A percentile compares a stretch with the other conserved stretches of the same genome.
phyloP scores from a whole-genome alignment of 2,329 filamentous ascomycete species.

The Cordyceps militaris region DNA sequence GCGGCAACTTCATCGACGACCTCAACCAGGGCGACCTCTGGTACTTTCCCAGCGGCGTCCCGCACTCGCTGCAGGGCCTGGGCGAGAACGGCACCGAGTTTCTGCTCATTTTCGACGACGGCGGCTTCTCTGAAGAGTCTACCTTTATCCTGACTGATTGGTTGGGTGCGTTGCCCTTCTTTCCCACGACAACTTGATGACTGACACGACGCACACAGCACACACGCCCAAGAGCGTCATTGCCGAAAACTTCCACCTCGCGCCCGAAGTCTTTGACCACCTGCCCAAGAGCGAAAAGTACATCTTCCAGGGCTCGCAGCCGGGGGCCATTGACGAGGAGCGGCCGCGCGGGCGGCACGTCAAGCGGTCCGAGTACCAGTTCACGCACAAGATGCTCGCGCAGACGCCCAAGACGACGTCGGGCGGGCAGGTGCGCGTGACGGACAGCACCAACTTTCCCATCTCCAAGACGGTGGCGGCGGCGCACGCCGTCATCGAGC shows the following conservation, averaged over 20 bases:
- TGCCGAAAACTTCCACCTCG: constrained; percentile 67
- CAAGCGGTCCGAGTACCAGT: constrained; percentile 60
- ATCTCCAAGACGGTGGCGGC: constrained; percentile 67
- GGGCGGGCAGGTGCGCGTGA: constrained; percentile 66
- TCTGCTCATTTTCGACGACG: constrained; percentile 42
- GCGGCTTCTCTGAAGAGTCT: constrained; percentile 51
- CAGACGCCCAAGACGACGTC: constrained; percentile 59
- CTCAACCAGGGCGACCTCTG: constrained; percentile 69
- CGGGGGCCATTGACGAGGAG: constrained; percentile 59
- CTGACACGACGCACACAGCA: constrained; percentile 27
- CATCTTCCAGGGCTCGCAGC: constrained; percentile 65
- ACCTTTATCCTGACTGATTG: constrained; percentile 70
- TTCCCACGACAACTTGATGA: constrained; percentile 12
- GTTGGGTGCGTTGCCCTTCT: constrained; percentile 42
- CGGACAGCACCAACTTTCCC: constrained; percentile 69
- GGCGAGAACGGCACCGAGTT: constrained; percentile 52
- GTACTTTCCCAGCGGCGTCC: constrained; percentile 74
- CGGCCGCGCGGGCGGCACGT: constrained; percentile 53
- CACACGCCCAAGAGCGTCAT: constrained; percentile 67
- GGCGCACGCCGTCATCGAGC: constrained; percentile 63
- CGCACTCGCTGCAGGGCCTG: constrained; percentile 69
- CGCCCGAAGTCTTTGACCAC: constrained; percentile 61
- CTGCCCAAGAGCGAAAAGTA: constrained; percentile 64
- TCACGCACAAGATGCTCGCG: constrained; percentile 65
- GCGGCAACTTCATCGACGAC: constrained; percentile 71